Evolutionary conservation across 768 basidiomycete genomes (phyloP).

Genomic region (Hortiboletus campestris): DNA sequence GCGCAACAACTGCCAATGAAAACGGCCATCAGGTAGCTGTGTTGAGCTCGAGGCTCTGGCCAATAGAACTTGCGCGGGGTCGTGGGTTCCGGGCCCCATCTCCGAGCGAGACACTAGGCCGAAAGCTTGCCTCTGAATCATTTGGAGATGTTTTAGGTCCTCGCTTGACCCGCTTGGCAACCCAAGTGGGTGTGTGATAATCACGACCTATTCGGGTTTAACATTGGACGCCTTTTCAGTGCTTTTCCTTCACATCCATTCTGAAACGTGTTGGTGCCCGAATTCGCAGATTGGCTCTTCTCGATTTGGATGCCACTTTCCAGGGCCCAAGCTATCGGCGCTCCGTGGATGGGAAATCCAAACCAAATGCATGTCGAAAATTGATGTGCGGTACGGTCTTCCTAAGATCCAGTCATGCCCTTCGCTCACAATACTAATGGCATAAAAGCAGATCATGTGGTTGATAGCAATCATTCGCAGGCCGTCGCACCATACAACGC

Average conservation of each 20-base stretch:
- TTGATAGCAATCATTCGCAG: slow-evolving; percentile 5
- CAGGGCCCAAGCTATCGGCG: not conserved
- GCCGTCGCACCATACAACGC: slow-evolving; percentile 9
- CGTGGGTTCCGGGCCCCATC: not conserved
- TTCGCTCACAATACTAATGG: slow-evolving; percentile 1
- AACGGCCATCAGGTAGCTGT: not conserved
- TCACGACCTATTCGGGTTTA: not conserved
- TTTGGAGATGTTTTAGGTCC: too few relatives aligned
- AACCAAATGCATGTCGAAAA: not conserved
- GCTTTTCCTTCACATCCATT: not conserved
- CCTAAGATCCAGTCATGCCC: not conserved
- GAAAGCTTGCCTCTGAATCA: not conserved
- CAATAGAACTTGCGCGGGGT: not conserved
- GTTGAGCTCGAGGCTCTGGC: not conserved
- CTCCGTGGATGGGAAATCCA: slow-evolving; percentile 10
- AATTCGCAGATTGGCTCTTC: not conserved
- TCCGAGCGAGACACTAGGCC: not conserved
- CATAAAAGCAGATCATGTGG: slow-evolving; percentile 20
- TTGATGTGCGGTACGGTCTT: not conserved
- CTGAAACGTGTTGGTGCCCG: not conserved
- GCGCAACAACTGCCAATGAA: too few relatives aligned
- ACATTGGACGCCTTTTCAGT: not conserved
- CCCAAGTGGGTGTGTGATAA: not conserved
- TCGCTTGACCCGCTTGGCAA: not conserved
- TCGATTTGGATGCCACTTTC: slow-evolving; percentile 1